Base-by-base conservation (phyloP, 1,139 yeast genomes). In the Hyphopichia pseudoburtonii region DNA sequence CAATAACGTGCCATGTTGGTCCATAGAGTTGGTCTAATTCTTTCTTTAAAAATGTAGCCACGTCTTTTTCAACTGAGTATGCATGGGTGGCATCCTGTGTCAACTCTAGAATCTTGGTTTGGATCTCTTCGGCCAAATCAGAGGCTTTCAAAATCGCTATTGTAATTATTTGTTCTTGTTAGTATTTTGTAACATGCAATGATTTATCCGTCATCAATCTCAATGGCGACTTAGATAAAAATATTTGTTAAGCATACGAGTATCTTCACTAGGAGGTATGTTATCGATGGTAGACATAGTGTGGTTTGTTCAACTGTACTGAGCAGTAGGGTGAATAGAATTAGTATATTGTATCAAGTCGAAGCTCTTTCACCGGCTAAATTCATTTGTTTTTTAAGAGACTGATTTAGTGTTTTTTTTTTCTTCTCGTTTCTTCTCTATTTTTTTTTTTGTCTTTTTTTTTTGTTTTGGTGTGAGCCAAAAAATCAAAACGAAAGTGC, bases 1-100 rank as follows among this genome's bases (percentile, higher is more conserved):
- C 97, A 41, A 92, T 80, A 22, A 89, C 94, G 59, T 92, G 97
- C 98, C 98, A 92, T 17, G 95, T 81, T 32, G 85, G 78, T 1
- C 96, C 96, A 50, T 75, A 84, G 41, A 64, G 51, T 36, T 64
- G 66, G 45, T 77, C 73, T 57, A 76, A 64, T 50, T 83, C 88
- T 55, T 86, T 86, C 66, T 92, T 92, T 46, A 90, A 68, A 45
- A 68, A 75, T 0, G 88, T 81, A 12, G 98, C 97, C 33, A 88
- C 73, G 46, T 90, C 97, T 52, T 84, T 76, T 44, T 82, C 85
- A 28, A 78, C 57, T 35, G 66, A 60, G 53, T 72, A 71, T 23
- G 67, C 54, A 18, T 53, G 47, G 23, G 54, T 41, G 3, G 86
- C 80, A 44, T 75, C 77, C 39, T 68, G 60, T 9, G 83, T 73